Evolutionary conservation across 345 rosid species (phyloP), one percentile per base, ranked within the genome.

Genomic region (Salix arbutifolia): DNA sequence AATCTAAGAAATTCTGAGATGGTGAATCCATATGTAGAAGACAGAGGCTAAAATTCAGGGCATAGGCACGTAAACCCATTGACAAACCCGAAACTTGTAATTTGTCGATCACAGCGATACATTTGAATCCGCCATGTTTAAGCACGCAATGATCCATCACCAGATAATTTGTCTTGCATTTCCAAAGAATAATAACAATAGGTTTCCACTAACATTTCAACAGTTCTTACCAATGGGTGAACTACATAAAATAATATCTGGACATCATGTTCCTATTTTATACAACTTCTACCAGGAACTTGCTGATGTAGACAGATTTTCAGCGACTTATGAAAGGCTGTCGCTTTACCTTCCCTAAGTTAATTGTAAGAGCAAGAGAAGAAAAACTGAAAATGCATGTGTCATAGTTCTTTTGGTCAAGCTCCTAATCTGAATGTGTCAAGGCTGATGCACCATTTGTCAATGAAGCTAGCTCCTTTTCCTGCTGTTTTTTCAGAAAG

Each of bases 401-500:
- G 70, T 56, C 69, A 60, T n/a, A 70, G 80, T 38, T 72, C 70
- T 33, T 21, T 31, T 25, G 46, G 64, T 61, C 70, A 30, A 65
- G 46, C 37, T 77, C 80, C 87, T 88, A 87, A 77, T 76, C 83
- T 56, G 86, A 83, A 77, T 84, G 77, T 31, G 76, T 73, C 53
- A 85, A 53, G 26, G 71, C 60, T 17, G 84, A 68, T n/a, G 33
- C 65, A 6, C 64, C 70, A 46, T 81, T 81, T 44, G 79, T 75
- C 81, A 82, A 52, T 66, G 74, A 83, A 0, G 87, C 88, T 4
- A 91, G 25, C 84, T 94, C 88, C 78, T 82, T 85, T 23, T 92
- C 94, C 77, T 92, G 97, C 88, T 89, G 87, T 67, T 90, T 88
- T 81, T 88, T 91, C 79, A 90, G 87, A 76, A 92, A 89, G 44